Base-by-base conservation (phyloP, 1,284 basidiomycete species). In the Sutorius eximius region DNA sequence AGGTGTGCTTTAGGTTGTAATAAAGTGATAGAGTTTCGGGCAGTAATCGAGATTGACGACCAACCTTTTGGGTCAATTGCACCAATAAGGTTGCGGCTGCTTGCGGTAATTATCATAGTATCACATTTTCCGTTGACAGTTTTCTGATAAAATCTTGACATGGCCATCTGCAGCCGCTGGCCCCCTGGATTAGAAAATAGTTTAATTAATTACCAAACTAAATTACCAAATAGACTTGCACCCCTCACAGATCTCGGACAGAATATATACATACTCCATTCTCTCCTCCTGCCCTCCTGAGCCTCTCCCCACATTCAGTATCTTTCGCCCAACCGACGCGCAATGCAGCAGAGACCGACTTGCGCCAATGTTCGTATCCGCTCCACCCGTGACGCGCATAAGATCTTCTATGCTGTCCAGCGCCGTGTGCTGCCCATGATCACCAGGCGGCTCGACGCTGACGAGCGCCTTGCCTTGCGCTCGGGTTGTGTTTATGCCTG, bases 401-500 rank as follows among this genome's bases (percentile, higher is more conserved):
- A 85, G 66, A 87, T 92, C 59, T 92, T 92, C 74, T 84, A 81
- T 61, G 89, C 83, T 40, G 79, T 91, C 53, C 82, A 84, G 44
- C 78, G 77, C 53, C 81, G 82, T 52, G 60, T 82, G 44, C 75
- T 91, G 47, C 82, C 82, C 55, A 87, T 91, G 81, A 86, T 91
- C 61, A 83, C 85, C 45, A 79, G 89, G 59, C 80, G 89, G 15
- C 79, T 92, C 51, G 90, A 91, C 63, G 83, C 87, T 38, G 88
- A 91, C 61, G 89, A 85, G 60, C 81, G 85, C 46, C 75, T 78
- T 20, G 81, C 82, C 2, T 74, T 88, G 57, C 68, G 73, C 41
- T 79, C 87, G 5, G 89, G 89, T 29, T 88, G 87, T 61, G 82
- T 91, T 51, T 92, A 91, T 66, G 86, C 89, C 52, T 92, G 90